Conservation (phyloP, 768 basidiomycete species). For the Lactifluus subvellereus region DNA sequence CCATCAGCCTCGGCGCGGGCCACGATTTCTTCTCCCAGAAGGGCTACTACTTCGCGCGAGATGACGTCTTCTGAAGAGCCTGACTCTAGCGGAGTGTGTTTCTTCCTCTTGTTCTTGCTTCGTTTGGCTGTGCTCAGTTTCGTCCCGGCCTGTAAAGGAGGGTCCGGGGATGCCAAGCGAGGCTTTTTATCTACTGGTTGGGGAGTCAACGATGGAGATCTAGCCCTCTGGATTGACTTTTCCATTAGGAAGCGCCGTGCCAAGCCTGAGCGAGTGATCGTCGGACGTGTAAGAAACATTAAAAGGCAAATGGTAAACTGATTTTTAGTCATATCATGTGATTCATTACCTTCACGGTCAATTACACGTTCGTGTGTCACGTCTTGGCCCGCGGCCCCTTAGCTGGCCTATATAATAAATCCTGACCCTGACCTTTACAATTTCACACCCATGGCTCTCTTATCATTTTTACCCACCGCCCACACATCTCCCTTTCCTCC, state of each 20-base stretch:
- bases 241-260: slow-evolving; percentile 2
- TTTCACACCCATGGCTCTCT: slow-evolving; percentile 4
- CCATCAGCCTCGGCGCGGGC: slow-evolving; percentile 44
- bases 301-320: too few species aligned
- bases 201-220: neutral
- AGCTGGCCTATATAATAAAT: neutral
- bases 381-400: too few species aligned
- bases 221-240: neutral
- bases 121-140: slow-evolving; percentile 15
- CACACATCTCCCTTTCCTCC: neutral
- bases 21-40: slow-evolving; percentile 59
- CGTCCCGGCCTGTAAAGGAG: neutral
- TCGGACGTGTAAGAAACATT: too few species aligned
- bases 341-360: neutral
- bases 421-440: neutral
- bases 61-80: slow-evolving; percentile 73
- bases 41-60: slow-evolving; percentile 58
- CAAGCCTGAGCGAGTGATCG: neutral
- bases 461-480: neutral
- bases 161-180: slow-evolving; percentile 23
- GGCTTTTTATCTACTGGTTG: slow-evolving; percentile 32
- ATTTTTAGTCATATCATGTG: neutral
- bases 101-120: slow-evolving; percentile 39
- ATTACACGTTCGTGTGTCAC: neutral
- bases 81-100: slow-evolving; percentile 44